Evolutionary conservation across 2,329 filamentous ascomycete genomes (phyloP).

Genomic region (Septoria petroselini): DNA sequence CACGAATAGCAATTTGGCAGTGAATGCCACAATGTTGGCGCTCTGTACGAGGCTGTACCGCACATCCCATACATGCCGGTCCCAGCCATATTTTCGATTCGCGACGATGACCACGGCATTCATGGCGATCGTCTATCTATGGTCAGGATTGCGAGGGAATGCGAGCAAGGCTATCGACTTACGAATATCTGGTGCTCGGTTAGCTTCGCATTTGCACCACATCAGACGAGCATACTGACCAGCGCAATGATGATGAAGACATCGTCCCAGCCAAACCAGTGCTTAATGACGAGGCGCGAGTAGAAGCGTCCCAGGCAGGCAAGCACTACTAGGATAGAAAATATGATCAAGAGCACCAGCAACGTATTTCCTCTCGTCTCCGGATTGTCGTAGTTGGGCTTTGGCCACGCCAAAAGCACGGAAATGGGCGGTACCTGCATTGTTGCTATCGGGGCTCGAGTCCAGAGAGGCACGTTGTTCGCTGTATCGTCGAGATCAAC

Average conservation of each 20-base stretch:
- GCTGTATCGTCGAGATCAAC: constrained; percentile 2
- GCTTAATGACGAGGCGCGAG: constrained; percentile 42
- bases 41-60: constrained; percentile 21
- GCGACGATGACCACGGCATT: constrained; percentile 43
- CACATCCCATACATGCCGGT: constrained; percentile 25
- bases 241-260: constrained; percentile 42
- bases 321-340: constrained; percentile 40
- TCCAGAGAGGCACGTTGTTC: background rate
- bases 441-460: constrained; percentile 2
- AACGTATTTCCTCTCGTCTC: constrained; percentile 41
- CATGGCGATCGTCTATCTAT: constrained; percentile 37
- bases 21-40: constrained; percentile 42
- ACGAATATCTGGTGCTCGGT: constrained; percentile 13
- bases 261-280: constrained; percentile 46
- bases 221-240: constrained; percentile 28
- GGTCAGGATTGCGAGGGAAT: background rate
- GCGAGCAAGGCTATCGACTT: background rate
- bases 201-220: background rate
- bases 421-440: constrained; percentile 33
- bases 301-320: constrained; percentile 42
- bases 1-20: constrained; percentile 44
- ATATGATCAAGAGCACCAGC: constrained; percentile 41
- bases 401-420: constrained; percentile 41
- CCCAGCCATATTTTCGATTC: constrained; percentile 43
- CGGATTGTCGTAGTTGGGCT: constrained; percentile 44